Conservation (phyloP, 805 yeast species). For the Myxozyma monticola region DNA sequence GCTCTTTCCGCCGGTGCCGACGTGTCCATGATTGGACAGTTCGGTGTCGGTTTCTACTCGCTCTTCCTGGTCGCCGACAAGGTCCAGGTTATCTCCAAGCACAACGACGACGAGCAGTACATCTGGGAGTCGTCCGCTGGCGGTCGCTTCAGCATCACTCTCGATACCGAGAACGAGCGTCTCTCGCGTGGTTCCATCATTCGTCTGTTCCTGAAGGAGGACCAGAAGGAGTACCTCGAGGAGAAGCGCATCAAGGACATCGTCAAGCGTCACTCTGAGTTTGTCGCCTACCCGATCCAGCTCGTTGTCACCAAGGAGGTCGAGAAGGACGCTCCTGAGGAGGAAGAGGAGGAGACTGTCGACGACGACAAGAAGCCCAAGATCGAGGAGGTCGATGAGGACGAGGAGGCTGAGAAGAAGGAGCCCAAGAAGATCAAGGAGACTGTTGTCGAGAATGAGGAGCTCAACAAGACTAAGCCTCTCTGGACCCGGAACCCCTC, state of each 20-base stretch:
- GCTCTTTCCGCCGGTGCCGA: slow-evolving; percentile 99
- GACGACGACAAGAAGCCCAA: slow-evolving; percentile 72
- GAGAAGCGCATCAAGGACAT: slow-evolving; percentile 99
- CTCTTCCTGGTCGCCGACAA: slow-evolving; percentile 98
- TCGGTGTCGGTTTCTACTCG: slow-evolving; percentile 99
- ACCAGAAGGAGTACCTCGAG: slow-evolving; percentile 97
- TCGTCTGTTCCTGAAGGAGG: slow-evolving; percentile 96
- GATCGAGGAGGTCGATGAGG: slow-evolving; percentile 72
- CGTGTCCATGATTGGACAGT: slow-evolving; percentile 99
- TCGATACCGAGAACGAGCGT: slow-evolving; percentile 82
- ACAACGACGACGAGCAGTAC: slow-evolving; percentile 99
- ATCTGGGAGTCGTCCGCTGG: slow-evolving; percentile 99
- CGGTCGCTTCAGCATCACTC: slow-evolving; percentile 95
- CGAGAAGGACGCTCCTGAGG: slow-evolving; percentile 92
- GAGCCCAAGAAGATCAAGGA: slow-evolving; percentile 91
- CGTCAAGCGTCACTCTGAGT: slow-evolving; percentile 98
- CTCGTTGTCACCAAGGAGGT: slow-evolving; percentile 97
- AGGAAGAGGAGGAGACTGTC: slow-evolving; percentile 54
- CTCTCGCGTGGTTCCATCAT: slow-evolving; percentile 93
- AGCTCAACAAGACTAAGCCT: slow-evolving; percentile 98
- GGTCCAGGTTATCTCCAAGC: slow-evolving; percentile 97
- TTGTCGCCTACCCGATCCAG: slow-evolving; percentile 98
- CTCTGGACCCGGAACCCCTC: slow-evolving; percentile 99
- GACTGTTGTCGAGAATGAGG: slow-evolving; percentile 92
- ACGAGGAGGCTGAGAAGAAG: slow-evolving; percentile 67